Evolutionary conservation across 192 early-diverging fungal species (phyloP), one percentile per base, ranked within the genome.

Genomic region (Mortierella hygrophila): DNA sequence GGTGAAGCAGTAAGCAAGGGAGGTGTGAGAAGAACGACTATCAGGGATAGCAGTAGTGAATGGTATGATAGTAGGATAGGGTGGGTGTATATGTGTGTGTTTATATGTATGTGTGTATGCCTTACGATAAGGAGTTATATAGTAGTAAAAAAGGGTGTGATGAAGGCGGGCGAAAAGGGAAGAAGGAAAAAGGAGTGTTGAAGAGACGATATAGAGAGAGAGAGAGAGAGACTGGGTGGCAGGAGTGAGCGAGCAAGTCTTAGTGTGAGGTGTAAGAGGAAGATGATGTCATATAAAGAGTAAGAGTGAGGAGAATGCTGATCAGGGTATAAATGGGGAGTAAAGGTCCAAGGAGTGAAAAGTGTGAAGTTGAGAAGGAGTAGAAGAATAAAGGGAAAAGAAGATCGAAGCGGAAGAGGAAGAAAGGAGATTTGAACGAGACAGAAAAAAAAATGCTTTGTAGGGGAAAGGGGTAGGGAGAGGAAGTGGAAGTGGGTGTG

Each of bases 171-270:
- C n/a, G 20, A 38, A 70, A 38, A 74, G 79, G 26, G 42, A 52
- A 55, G 18, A 72, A 49, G 72, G 8, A 21, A 47, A 11, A 77
- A 69, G 72, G 8, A 29, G 35, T n/a, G 42, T 76, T 69, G 77
- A 74, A 74, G 76, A 29, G 41, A 55, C 55, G 32, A 77, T 23
- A 65, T 37, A 55, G 74, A 57, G 63, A 38, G 63, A 49, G 68
- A 65, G 42, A 55, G 74, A 57, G 63, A 38, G 63, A 49, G 68
- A 38, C 23, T 37, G 74, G 49, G 49, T 70, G 7, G 37, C 37
- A 47, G 52, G 13, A 40, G 37, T 10, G 38, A 23, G 52, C 11
- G 42, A 55, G 21, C 9, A 68, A 54, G 40, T 41, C 54, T 41
- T 18, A 65, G 40, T 26, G 42, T 32, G 44, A 29, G 21, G 70